Evolutionary conservation across 2,329 filamentous ascomycete species (phyloP).

Genomic region (Trichocomaceae sp.): DNA sequence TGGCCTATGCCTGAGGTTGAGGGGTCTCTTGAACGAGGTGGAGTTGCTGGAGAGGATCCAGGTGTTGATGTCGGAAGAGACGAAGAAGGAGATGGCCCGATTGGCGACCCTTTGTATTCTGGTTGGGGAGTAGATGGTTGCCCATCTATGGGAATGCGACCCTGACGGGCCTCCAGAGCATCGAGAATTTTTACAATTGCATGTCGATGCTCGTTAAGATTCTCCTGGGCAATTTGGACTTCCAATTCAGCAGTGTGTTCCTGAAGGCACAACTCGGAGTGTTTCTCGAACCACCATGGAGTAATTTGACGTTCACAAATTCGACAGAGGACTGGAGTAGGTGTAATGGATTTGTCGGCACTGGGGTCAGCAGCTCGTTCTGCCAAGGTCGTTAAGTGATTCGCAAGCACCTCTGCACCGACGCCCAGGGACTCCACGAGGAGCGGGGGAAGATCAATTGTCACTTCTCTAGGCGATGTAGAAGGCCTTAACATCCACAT

Average conservation of each 20-base stretch:
- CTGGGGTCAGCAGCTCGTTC: constrained; percentile 71
- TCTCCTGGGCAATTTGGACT: constrained; percentile 91
- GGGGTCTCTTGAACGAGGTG: constrained; percentile 61
- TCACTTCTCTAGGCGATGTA: constrained; percentile 80
- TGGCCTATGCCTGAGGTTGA: constrained; percentile 66
- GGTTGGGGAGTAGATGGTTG: constrained; percentile 52
- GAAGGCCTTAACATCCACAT: constrained; percentile 99
- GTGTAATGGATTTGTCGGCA: constrained; percentile 68
- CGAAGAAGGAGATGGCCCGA: constrained; percentile 64
- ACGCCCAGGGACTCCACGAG: constrained; percentile 92
- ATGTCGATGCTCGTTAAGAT: constrained; percentile 83
- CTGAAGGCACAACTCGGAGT: constrained; percentile 90
- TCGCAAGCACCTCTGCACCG: constrained; percentile 87
- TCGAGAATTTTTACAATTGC: constrained; percentile 93
- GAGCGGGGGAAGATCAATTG: constrained; percentile 83
- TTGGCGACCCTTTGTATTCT: constrained; percentile 82
- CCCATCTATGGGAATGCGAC: constrained; percentile 33
- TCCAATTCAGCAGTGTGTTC: constrained; percentile 97
- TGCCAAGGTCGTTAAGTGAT: constrained; percentile 82
- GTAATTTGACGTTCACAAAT: constrained; percentile 97
- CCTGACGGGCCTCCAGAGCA: constrained; percentile 64
- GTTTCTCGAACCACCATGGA: constrained; percentile 99
- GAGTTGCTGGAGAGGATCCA: constrained; percentile 60
- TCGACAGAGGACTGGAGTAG: constrained; percentile 80
- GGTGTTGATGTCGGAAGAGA: constrained; percentile 65